These are phyloP conservation scores for Holtermannia corniformis DNA, from an alignment of 768 basidiomycete genomes.

Conservation along the genomic window DNA sequence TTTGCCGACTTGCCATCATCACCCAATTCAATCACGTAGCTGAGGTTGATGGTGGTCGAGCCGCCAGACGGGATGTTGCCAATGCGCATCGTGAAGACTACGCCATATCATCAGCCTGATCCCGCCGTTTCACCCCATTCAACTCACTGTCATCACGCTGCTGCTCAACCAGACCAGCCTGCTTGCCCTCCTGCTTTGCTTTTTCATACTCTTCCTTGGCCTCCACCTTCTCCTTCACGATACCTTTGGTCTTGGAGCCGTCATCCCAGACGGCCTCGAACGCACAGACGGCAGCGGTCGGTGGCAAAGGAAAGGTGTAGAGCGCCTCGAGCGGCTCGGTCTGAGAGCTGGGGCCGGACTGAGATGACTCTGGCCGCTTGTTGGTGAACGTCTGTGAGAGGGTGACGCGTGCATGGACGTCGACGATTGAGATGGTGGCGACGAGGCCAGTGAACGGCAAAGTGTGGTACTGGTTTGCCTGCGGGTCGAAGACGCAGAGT, in stretches of 20 bases:
- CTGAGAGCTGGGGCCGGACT: background rate
- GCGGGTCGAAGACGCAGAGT: background rate
- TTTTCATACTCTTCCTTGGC: conserved; percentile 45
- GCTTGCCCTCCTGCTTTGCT: conserved; percentile 44
- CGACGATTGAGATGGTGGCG: background rate
- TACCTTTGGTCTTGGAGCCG: conserved; percentile 45
- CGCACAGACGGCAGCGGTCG: conserved; percentile 49
- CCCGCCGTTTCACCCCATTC: background rate
- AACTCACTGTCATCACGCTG: conserved; percentile 5
- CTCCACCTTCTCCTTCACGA: conserved; percentile 47
- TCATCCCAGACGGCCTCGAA: conserved; percentile 50
- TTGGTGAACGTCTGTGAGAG: conserved; percentile 2
- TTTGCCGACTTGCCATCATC: conserved; percentile 47
- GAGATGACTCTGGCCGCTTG: background rate
- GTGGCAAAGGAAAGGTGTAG: conserved; percentile 56
- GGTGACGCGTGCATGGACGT: conserved; percentile 3
- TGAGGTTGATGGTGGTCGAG: conserved; percentile 6
- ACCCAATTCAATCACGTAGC: conserved; percentile 52
- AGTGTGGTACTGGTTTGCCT: background rate
- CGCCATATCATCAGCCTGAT: background rate
- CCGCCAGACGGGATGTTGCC: conserved; percentile 6
- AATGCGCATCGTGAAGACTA: conserved; percentile 5
- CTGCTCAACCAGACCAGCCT: conserved; percentile 47
- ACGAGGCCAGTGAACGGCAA: background rate
- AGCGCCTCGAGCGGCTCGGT: conserved; percentile 21